Percentiles rank a stretch among this genome's conserved stretches.
Evolutionary conservation across 495 filamentous ascomycete species (phyloP).

Genomic region (Penicillium nucicola): DNA sequence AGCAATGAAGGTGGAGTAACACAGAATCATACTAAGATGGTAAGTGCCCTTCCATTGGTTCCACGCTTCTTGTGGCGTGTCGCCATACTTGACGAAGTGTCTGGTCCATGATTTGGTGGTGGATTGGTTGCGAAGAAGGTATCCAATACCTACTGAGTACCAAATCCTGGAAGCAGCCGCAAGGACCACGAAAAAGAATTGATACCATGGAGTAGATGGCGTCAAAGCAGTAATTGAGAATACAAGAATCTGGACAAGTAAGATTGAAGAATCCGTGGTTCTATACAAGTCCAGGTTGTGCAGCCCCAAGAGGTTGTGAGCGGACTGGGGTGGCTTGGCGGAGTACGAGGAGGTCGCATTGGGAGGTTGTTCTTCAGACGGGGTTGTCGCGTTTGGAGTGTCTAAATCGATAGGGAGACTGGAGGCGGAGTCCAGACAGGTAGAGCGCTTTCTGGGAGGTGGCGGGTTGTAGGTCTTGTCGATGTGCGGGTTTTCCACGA

Average conservation of each 20-base stretch:
- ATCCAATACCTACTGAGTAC: conserved; percentile 86
- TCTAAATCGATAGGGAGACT: conserved; percentile 30
- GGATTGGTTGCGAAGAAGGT: conserved; percentile 80
- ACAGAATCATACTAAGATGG: conserved; percentile 85
- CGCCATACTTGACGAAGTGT: conserved; percentile 95
- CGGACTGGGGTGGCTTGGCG: conserved; percentile 54
- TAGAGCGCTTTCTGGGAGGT: conserved; percentile 61
- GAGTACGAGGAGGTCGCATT: conserved; percentile 36
- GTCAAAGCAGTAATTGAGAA: conserved; percentile 69
- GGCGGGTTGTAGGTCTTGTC: conserved; percentile 97
- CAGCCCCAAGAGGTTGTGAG: conserved; percentile 78
- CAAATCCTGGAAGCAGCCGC: conserved; percentile 83
- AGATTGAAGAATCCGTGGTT: conserved; percentile 74
- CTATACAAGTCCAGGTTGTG: conserved; percentile 85
- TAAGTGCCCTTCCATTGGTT: conserved; percentile 97
- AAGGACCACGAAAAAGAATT: conserved; percentile 75
- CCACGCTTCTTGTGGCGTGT: conserved; percentile 88
- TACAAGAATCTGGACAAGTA: conserved; percentile 72
- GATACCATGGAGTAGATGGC: conserved; percentile 69
- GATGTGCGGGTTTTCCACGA: conserved; percentile 96
- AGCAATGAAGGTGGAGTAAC: conserved; percentile 81
- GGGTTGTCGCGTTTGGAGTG: conserved; percentile 35
- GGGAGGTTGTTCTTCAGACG: conserved; percentile 35
- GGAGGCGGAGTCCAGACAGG: conserved; percentile 36
- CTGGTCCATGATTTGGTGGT: conserved; percentile 89